Percentiles rank a stretch among this genome's conserved stretches.
Conservation (phyloP, 495 filamentous ascomycete genomes). For the Aspergillus steynii region DNA sequence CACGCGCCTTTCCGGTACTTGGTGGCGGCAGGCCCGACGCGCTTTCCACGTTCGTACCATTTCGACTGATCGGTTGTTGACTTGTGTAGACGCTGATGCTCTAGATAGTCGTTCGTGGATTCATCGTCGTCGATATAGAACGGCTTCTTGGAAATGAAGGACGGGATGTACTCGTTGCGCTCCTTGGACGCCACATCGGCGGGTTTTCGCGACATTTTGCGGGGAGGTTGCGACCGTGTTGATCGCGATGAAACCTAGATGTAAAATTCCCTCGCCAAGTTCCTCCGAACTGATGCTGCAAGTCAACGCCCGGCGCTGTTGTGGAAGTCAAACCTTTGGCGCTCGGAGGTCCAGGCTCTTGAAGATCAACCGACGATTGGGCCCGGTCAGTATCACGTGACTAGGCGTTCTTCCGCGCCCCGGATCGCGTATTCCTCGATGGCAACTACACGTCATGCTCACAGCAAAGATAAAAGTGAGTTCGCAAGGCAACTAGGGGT, state of each 20-base stretch:
- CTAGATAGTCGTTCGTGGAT: constrained; percentile 83
- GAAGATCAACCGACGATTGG: constrained; percentile 7
- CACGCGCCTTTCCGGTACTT: constrained; percentile 98
- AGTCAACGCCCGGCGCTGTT: constrained; percentile 7
- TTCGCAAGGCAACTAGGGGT: background rate
- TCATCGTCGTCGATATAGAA: constrained; percentile 89
- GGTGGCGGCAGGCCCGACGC: constrained; percentile 78
- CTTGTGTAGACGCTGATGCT: constrained; percentile 91
- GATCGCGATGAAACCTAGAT: background rate
- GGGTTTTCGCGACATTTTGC: constrained; percentile 54
- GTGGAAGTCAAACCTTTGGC: background rate
- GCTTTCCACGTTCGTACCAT: constrained; percentile 89
- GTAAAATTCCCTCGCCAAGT: constrained; percentile 3
- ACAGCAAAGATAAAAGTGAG: constrained; percentile 2
- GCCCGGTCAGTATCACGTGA: constrained; percentile 30
- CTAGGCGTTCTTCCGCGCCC: constrained; percentile 30
- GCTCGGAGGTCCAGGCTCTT: constrained; percentile 4
- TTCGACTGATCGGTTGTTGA: constrained; percentile 62
- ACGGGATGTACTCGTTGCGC: constrained; percentile 97
- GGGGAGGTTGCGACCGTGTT: background rate
- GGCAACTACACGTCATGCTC: constrained; percentile 15
- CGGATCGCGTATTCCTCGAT: constrained; percentile 18
- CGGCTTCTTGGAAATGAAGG: constrained; percentile 96
- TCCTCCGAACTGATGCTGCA: constrained; percentile 4
- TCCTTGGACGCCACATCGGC: constrained; percentile 61